phyloP scores from a whole-genome alignment of 1,139 yeast species.

The Yamadazyma conglobata region DNA sequence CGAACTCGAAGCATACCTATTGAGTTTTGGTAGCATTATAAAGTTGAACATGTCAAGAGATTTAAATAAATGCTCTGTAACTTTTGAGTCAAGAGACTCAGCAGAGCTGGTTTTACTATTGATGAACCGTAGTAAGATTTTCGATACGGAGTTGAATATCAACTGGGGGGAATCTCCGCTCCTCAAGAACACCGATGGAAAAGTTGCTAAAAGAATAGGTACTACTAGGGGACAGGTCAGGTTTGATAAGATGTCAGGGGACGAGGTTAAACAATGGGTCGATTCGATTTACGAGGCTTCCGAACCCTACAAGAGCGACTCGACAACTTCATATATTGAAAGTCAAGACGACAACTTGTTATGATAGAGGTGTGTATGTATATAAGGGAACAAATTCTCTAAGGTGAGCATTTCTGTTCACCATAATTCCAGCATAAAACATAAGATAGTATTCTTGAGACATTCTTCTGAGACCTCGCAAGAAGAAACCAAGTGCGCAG shows the following conservation, averaged over 20 bases:
- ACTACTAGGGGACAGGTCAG: slow-evolving; percentile 17
- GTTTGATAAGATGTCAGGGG: slow-evolving; percentile 17
- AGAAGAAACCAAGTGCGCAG: too few relatives aligned
- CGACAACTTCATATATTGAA: not conserved
- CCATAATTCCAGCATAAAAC: too few relatives aligned
- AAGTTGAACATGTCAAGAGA: slow-evolving; percentile 21
- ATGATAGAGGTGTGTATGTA: too few relatives aligned
- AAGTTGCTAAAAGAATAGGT: slow-evolving; percentile 18
- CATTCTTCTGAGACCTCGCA: too few relatives aligned
- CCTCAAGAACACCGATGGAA: slow-evolving; percentile 2
- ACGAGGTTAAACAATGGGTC: slow-evolving; percentile 14
- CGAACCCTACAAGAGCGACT: slow-evolving; percentile 8
- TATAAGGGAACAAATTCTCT: too few relatives aligned
- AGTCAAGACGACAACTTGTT: not conserved
- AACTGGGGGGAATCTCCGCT: slow-evolving; percentile 29
- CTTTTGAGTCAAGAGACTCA: slow-evolving; percentile 28
- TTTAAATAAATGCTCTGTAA: slow-evolving; percentile 23
- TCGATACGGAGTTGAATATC: slow-evolving; percentile 28
- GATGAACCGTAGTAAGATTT: slow-evolving; percentile 29
- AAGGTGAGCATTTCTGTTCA: too few relatives aligned
- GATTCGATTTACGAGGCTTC: slow-evolving; percentile 11
- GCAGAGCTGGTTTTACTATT: slow-evolving; percentile 37
- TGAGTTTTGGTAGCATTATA: slow-evolving; percentile 36
- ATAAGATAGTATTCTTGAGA: too few relatives aligned
- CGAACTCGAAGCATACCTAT: slow-evolving; percentile 28